Conservation (phyloP, 371 early-diverging fungal species). For the Mucor sp. region DNA sequence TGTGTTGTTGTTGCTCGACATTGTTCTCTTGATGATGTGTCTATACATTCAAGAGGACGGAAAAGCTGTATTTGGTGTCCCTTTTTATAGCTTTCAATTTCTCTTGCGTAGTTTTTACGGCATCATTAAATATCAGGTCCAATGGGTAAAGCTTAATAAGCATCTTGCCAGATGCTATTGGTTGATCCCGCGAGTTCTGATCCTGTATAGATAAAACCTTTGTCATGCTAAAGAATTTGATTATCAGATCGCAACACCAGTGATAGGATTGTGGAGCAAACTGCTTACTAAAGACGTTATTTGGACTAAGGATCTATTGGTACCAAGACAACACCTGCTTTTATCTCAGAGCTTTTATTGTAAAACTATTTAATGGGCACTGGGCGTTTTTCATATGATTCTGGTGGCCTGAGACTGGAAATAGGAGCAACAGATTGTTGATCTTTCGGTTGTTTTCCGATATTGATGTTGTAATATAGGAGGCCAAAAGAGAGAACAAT, state of each 20-base stretch:
- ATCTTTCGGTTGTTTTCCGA: background rate
- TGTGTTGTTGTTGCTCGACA: constrained; percentile 1
- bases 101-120: background rate
- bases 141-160: background rate
- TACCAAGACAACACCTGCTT: no score
- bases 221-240: no score
- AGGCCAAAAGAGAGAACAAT: background rate
- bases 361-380: background rate
- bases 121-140: background rate
- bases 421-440: background rate
- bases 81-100: constrained; percentile 3
- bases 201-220: background rate
- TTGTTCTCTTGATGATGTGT: constrained; percentile 3
- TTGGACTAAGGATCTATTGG: no score
- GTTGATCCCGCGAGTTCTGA: background rate
- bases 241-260: no score
- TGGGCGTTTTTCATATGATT: background rate
- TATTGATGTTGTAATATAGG: background rate
- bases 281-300: no score
- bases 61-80: background rate
- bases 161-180: background rate
- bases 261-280: no score
- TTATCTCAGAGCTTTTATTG: background rate
- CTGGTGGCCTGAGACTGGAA: background rate
- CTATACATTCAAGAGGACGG: constrained; percentile 1